Base-by-base conservation (phyloP, 805 yeast species). In the Kuraishia hungarica region DNA sequence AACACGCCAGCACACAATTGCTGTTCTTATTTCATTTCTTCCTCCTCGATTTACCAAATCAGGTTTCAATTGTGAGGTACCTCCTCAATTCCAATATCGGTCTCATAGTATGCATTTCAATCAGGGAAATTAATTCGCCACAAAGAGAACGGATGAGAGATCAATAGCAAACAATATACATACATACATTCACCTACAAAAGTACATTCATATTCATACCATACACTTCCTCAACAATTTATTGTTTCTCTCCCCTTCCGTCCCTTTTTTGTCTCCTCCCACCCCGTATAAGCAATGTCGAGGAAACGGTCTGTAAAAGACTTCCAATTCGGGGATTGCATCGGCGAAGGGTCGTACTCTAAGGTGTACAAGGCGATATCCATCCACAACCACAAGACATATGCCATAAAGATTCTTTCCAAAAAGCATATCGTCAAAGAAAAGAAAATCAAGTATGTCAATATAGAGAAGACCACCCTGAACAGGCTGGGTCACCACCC, bases 301-400 rank as follows among this genome's bases (percentile, higher is more conserved):
- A 65, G 73, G 56, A 79, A 75, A 62, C 71, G 80, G 61, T 72
- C 86, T 21, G 96, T 90, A 13, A 82, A 84, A 60, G 99, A 94
- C 66, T 94, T 92, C 69, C 86, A 84, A 59, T 90, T 94, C 66
- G 96, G 96, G 10, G 83, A 89, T 19, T 83, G 87, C 50, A 80
- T 94, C 23, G 99, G 99, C 4, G 97, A 90, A 67, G 99, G 99
- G 1, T 90, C 97, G 7, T 94, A 93, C 67, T 92, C 98, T 11
- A 89, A 96, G 5, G 99, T 93, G 10, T 89, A 82, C 62, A 87
- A 88, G 56, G 99, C 97, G 0, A 74, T 87, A 4, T 97, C 93
- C 58, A 66, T 82, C 23, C 84, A 83, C 62, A 86, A 88, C 51
- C 77, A 83, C 65, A 80, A 84, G 57, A 84, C 90, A 7, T 94